Percentiles rank a stretch among this genome's conserved stretches.
These are phyloP conservation scores for Microdochium paspali DNA, from an alignment of 2,329 filamentous ascomycete species.

Conservation along the genomic window DNA sequence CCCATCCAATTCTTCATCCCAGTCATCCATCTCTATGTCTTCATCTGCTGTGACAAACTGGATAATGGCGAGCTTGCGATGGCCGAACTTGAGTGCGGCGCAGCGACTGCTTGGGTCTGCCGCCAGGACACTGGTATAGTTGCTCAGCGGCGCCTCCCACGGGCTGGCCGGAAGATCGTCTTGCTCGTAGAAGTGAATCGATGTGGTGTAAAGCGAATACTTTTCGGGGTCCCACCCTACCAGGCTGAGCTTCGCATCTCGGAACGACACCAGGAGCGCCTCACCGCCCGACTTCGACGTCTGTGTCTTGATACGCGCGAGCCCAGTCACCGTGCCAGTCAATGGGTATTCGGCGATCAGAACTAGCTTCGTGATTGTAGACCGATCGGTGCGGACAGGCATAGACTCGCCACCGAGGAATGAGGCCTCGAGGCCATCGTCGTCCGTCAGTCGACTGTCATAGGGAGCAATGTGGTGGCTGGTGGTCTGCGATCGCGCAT, in stretches of 20 bases:
- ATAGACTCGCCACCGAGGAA: constrained; percentile 56
- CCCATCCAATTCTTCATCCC: constrained; percentile 73
- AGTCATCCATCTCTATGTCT: constrained; percentile 86
- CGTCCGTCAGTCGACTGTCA: constrained; percentile 45
- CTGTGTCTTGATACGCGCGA: constrained; percentile 67
- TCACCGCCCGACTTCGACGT: constrained; percentile 74
- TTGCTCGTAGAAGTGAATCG: constrained; percentile 96
- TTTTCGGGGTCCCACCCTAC: constrained; percentile 86
- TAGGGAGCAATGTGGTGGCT: constrained; percentile 35
- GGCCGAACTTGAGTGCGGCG: constrained; percentile 86
- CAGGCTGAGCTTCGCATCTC: constrained; percentile 86
- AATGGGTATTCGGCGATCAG: constrained; percentile 78
- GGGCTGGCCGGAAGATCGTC: constrained; percentile 78
- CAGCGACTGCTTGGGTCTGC: constrained; percentile 90
- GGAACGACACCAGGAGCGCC: constrained; percentile 72
- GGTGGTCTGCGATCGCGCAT: constrained; percentile 24
- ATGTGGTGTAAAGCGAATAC: constrained; percentile 74
- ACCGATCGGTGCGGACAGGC: constrained; percentile 51
- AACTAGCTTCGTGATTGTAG: constrained; percentile 66
- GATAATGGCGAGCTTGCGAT: constrained; percentile 81
- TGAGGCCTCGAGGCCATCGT: constrained; percentile 56
- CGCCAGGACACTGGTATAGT: constrained; percentile 71
- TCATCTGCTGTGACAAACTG: constrained; percentile 82
- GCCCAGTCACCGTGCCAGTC: constrained; percentile 73
- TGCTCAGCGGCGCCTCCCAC: constrained; percentile 67